These are phyloP conservation scores for Penicillium cosmopolitanum DNA, from an alignment of 495 filamentous ascomycete genomes.

Conservation along the genomic window DNA sequence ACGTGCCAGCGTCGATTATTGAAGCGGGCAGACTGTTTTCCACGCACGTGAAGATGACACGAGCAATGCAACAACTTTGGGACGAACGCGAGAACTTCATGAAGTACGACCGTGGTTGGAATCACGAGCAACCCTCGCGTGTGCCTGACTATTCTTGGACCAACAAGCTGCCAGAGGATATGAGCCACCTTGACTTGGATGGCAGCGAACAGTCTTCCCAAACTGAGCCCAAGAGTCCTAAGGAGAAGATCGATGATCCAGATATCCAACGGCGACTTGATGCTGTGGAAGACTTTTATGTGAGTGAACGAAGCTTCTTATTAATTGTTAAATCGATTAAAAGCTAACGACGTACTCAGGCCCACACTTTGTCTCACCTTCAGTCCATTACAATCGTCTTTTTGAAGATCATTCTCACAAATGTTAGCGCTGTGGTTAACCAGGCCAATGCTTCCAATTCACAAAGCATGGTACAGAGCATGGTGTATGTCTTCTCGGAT, in stretches of 20 bases:
- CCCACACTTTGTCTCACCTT: slow-evolving; percentile 75
- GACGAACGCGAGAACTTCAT: slow-evolving; percentile 88
- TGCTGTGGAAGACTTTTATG: slow-evolving; percentile 82
- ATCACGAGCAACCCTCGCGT: slow-evolving; percentile 53
- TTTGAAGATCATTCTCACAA: slow-evolving; percentile 80
- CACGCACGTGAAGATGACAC: slow-evolving; percentile 81
- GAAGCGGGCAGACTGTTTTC: slow-evolving; percentile 96
- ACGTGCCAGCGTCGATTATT: slow-evolving; percentile 88
- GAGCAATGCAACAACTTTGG: slow-evolving; percentile 93
- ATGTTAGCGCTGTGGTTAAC: slow-evolving; percentile 69
- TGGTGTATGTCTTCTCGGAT: slow-evolving; percentile 34
- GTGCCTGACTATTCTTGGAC: slow-evolving; percentile 25
- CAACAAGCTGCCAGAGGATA: neutral
- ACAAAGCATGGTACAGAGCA: slow-evolving; percentile 34
- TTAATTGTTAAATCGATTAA: neutral
- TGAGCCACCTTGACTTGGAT: neutral
- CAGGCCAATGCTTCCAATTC: slow-evolving; percentile 53
- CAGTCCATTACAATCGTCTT: slow-evolving; percentile 95
- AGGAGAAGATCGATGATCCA: slow-evolving; percentile 60
- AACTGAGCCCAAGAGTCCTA: slow-evolving; percentile 27
- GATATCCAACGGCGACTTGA: slow-evolving; percentile 68
- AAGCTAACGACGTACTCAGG: slow-evolving; percentile 49
- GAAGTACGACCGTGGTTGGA: slow-evolving; percentile 89
- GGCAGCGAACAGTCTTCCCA: slow-evolving; percentile 18
- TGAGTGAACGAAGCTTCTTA: slow-evolving; percentile 46